Evolutionary conservation across 2,329 filamentous ascomycete genomes (phyloP), one percentile per base, ranked within the genome.

Genomic region (Ophiocordyceps robertsii): DNA sequence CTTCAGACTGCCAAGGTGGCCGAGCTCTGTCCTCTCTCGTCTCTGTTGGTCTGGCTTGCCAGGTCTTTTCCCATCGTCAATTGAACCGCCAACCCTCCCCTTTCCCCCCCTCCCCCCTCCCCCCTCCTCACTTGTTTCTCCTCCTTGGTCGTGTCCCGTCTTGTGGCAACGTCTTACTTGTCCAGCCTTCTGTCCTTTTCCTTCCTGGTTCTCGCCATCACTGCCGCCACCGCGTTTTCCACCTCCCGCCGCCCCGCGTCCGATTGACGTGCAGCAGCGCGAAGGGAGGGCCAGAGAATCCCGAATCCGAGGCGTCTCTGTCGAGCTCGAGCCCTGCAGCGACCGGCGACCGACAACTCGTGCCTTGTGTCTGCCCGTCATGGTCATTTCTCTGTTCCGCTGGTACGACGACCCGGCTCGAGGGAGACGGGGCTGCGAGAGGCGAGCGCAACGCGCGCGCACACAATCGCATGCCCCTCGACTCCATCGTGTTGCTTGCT

Each of bases 301-400:
- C 24, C 24, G 9, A 27, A 27, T 9, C 24, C 24, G 24, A 27
- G 24, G 24, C 24, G 6, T 27, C 24, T 27, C 7, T 9, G 24
- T 27, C 24, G 24, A 29, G 30, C 31, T 36, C 16, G 14, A 16
- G 33, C 9, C 33, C 11, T 14, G 14, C n/a, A 36, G 17, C 33
- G 6, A 36, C 6, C 33, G 12, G 31, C 12, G 31, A 32, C 12
- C 31, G n/a, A n/a, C 8, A n/a, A 10, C 30, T 12, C n/a, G 14
- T 6, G 33, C 33, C 17, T 35, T 4, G 9, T 35, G 4, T 16
- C 6, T n/a, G 17, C 9, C 29, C 43, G 42, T 39, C 39, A 46
- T 47, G 44, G 44, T 50, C 16, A 38, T 50, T 21, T 48, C 56
- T 40, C 49, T 59, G 39, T 49, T 59, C 47, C 58, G 58, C 45